Conservation (phyloP, 148 eudicot species). For the Fagopyrum homotropicum region DNA sequence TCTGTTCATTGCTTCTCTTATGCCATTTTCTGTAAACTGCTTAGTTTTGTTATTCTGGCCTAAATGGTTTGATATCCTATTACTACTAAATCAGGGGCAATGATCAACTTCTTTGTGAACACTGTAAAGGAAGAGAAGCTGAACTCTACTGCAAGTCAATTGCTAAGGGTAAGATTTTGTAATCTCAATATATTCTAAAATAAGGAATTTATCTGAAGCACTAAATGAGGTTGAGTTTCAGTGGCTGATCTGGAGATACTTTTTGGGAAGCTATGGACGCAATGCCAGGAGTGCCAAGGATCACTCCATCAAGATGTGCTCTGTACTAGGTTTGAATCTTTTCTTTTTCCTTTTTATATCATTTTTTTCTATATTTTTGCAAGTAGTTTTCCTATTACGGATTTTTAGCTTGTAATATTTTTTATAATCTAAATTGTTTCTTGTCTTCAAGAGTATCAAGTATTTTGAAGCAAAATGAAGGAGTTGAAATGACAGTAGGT, state of each 20-base stretch:
- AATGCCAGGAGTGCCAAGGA: conserved; percentile 99
- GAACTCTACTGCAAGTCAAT: conserved; percentile 92
- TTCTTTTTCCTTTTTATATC: neutral
- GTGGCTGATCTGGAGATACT: conserved; percentile 89
- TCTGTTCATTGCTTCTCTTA: neutral
- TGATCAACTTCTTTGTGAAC: conserved; percentile 73
- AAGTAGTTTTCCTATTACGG: no score
- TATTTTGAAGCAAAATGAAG: no score
- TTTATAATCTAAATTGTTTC: no score
- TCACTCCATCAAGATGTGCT: conserved; percentile 99
- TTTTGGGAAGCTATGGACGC: conserved; percentile 96
- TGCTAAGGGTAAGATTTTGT: conserved; percentile 51
- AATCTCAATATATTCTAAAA: neutral
- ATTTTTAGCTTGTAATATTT: no score
- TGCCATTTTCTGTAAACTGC: neutral
- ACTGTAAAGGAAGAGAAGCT: conserved; percentile 98
- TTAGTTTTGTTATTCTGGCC: neutral
- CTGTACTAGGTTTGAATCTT: conserved; percentile 71
- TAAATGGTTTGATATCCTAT: neutral
- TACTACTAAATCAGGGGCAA: conserved; percentile 42
- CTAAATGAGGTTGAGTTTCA: conserved; percentile 22
- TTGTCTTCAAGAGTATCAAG: no score
- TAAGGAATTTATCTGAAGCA: neutral
- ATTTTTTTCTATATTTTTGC: neutral
- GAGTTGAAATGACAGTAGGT: no score